Evolutionary conservation across 306 rosid genomes (phyloP).

Genomic region (Begonia loranthoides): DNA sequence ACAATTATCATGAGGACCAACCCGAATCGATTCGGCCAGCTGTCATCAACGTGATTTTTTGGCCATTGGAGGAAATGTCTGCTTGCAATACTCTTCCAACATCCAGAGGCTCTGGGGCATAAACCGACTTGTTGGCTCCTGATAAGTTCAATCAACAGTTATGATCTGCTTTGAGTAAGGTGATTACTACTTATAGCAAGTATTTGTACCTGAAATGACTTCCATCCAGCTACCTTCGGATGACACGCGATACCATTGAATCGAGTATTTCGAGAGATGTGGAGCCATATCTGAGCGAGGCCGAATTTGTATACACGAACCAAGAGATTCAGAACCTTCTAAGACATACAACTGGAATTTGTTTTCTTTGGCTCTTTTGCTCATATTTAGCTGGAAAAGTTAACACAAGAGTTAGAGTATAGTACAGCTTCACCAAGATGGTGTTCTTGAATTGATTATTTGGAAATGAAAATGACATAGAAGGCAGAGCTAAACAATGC

Average conservation of each 20-base stretch:
- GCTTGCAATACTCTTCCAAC: conserved; percentile 81
- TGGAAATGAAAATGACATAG: too few species aligned
- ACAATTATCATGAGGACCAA: conserved; percentile 20
- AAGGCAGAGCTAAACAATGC: too few species aligned
- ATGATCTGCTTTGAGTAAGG: too few species aligned
- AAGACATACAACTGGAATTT: conserved; percentile 32
- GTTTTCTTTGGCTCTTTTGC: conserved; percentile 69
- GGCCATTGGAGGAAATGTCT: conserved; percentile 53
- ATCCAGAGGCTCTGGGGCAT: conserved; percentile 91
- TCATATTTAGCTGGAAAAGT: conserved; percentile 49
- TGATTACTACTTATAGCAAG: too few species aligned
- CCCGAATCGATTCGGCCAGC: conserved; percentile 64
- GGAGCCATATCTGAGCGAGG: conserved; percentile 51
- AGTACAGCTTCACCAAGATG: too few species aligned
- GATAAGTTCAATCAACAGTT: background rate
- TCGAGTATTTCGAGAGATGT: conserved; percentile 50
- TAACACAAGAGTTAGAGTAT: too few species aligned
- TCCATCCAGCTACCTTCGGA: conserved; percentile 76
- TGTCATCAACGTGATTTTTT: conserved; percentile 43
- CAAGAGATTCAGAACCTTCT: conserved; percentile 72
- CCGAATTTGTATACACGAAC: conserved; percentile 47
- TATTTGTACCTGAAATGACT: conserved; percentile 55
- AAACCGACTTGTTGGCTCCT: conserved; percentile 57
- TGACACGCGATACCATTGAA: conserved; percentile 89
- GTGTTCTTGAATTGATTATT: too few species aligned